These are phyloP conservation scores for Pestalotiopsis sp. DNA, from an alignment of 2,329 filamentous ascomycete genomes.

Conservation along the genomic window DNA sequence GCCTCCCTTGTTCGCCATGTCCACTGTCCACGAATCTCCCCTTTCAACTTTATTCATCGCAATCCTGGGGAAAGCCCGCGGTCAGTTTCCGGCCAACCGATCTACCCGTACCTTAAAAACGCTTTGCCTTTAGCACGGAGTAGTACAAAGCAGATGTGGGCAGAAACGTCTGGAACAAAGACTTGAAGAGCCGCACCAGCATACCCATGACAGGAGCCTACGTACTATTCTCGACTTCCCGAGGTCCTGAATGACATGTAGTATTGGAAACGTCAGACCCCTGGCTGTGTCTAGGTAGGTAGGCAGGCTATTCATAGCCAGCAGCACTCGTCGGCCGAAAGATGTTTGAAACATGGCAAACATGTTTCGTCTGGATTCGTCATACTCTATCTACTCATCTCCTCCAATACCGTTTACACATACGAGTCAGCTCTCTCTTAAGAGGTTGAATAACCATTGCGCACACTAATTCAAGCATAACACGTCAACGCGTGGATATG, in stretches of 20 bases:
- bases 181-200: not conserved
- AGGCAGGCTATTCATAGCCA: not conserved
- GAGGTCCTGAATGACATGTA: not conserved
- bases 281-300: not conserved
- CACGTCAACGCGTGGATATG: not conserved
- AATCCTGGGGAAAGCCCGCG: not conserved
- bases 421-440: not conserved
- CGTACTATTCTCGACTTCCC: not conserved
- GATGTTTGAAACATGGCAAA: not conserved
- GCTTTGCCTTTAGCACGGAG: too few relatives aligned
- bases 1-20: not conserved
- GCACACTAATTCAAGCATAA: not conserved
- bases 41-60: not conserved
- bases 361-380: not conserved
- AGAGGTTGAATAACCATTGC: not conserved
- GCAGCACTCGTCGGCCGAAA: not conserved
- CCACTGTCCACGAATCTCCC: not conserved
- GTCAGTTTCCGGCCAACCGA: not conserved
- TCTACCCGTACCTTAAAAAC: not conserved
- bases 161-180: not conserved
- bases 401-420: not conserved
- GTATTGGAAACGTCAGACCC: not conserved
- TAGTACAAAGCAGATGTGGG: not conserved
- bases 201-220: not conserved
- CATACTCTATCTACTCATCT: not conserved